Evolutionary conservation across 176 grass and related monocot genomes (phyloP), one percentile per base, ranked within the genome.

Genomic region (Juncus effusus): DNA sequence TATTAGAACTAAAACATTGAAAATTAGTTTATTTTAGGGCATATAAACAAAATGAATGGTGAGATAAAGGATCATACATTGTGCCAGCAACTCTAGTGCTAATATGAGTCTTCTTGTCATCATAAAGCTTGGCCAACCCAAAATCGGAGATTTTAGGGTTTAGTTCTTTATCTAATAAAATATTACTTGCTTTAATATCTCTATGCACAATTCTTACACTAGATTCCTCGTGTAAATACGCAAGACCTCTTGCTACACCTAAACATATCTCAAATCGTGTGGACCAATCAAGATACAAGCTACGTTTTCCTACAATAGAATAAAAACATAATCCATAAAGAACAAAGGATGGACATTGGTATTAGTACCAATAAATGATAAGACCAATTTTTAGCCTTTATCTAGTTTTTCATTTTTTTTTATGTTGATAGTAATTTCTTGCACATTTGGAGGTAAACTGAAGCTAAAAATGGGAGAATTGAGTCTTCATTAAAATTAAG

Each of bases 101-200:
- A 10, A 84, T 74, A 58, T 84, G 81, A 14, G 63, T 84, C 70
- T 59, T 84, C 50, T 84, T 79, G 40, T 79, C 76, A 61, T 79
- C 76, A 56, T 84, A 84, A 57, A 79, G 76, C 51, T 76, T 84
- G 2, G 82, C 76, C 28, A 84, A 37, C 57, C 82, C 82, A 60
- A 84, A 84, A 65, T 84, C 82, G 28, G 82, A 84, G 39, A 84
- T 84, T 71, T 79, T 84, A 40, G 82, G 82, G 40, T 60, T 84
- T 16, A 84, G 70, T 41, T 84, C 58, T 51, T 38, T 4, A 65
- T 84, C 82, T 38, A 84, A 70, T 10, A 95, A 77, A 42, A 95
- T 69, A 78, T 95, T 95, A 45, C 90, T 95, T 40, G 85, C 76
- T 64, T 95, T 95, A 60, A 95, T 87, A 61, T 95, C 90, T 66